Evolutionary conservation across 306 rosid genomes (phyloP), one percentile per base, ranked within the genome.

Genomic region (Dicorynia guianensis): DNA sequence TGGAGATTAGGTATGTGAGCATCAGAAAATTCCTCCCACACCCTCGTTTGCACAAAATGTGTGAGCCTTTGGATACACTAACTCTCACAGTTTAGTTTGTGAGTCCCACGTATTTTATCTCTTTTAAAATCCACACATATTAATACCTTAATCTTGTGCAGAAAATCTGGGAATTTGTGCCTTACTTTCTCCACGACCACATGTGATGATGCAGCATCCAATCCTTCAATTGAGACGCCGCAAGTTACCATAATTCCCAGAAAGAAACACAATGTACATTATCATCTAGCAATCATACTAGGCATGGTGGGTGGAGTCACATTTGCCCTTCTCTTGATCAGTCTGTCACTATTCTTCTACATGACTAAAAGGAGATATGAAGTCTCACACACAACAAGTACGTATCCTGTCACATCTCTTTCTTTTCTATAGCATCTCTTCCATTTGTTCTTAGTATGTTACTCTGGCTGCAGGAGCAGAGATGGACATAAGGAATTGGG

Each of bases 111-210:
- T 25, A 25, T 25, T 1, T 44, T 33, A 40, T 68, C 15, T 71
- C 14, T 46, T 46, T 30, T 14, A 17, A 60, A 36, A 48, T 38
- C 38, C 72, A 68, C 47, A 30, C 55, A 75, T 57, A 8, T 55
- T 80, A 42, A 86, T 74, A 25, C 72, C 52, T 58, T 52, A 64
- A 10, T 59, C 69, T 46, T 55, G 10, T 80, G 88, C 93, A 94
- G 98, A 85, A 76, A 89, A 75, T 81, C 90, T 6, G 98, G 98
- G 47, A 94, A 94, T 58, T 57, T 78, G 30, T 94, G 98, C 72
- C 88, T 94, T 15, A 83, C 95, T 11, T 91, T 90, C 90, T 88
- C 96, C 17, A 49, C 89, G 76, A 69, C 86, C 80, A 18, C 85
- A 30, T 94, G 98, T 74, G 80, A 83, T 50, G 89, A 79, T 39